Conservation (phyloP, 306 rosid genomes). For the apple (Malus domestica) region ASM211411v1 NC_041805.1:428501-429000, state of each 20-base stretch:
- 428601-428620: slow-evolving; percentile 41
- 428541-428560: slow-evolving; percentile 94
- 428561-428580: slow-evolving; percentile 88
- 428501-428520: slow-evolving; percentile 59
- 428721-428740: slow-evolving; percentile 3
- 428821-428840: slow-evolving; percentile 73
- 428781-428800: slow-evolving; percentile 61
- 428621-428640: slow-evolving; percentile 68
- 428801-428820: slow-evolving; percentile 57
- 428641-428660: slow-evolving; percentile 92
- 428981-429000: slow-evolving; percentile 44
- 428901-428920: slow-evolving; percentile 80
- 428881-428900: slow-evolving; percentile 84
- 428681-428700: background rate
- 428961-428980: slow-evolving; percentile 64
- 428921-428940: slow-evolving; percentile 91
- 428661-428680: slow-evolving; percentile 55
- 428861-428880: slow-evolving; percentile 72
- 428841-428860: slow-evolving; percentile 67
- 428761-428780: slow-evolving; percentile 44
- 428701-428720: background rate
- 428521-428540: slow-evolving; percentile 89
- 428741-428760: slow-evolving; percentile 4
- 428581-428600: slow-evolving; percentile 49
- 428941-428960: slow-evolving; percentile 60